Base-by-base conservation (phyloP, 2,329 filamentous ascomycete species). In the Calonectria honghensis region DNA sequence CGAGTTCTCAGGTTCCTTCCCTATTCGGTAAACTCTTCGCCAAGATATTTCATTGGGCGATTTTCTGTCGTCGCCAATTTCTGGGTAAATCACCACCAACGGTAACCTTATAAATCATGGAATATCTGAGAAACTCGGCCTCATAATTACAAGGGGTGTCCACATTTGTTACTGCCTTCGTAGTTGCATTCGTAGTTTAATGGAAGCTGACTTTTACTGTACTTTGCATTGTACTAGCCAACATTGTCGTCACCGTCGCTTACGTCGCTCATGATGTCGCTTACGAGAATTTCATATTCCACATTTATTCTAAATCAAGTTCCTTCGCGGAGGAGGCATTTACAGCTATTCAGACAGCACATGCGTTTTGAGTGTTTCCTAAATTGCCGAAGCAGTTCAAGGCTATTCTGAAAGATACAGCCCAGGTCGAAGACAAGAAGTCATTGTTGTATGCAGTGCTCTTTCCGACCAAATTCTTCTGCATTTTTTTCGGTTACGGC, bases 21-120 rank as follows among this genome's bases (percentile, higher is more conserved):
- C 24, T 24, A 81, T 87, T 2, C 79, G 81, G n/a, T 81, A 82
- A 29, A 83, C 82, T 1, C 81, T 87, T 2, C 82, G 89, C 2
- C 89, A 92, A 77, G 90, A 91, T 69, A 86, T 92, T 3, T 86
- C 87, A 75, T 90, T 89, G 78, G 92, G 91, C 74, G 91, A 92
- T 78, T 81, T 83, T 24, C 82, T 84, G 4, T 84, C 84, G 6
- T 86, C 86, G 0, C 89, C 87, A 4, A 81, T 88, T 11, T 85
- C 88, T 0, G 84, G 85, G 2, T 86, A 88, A 71, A 85, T 90
- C 70, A 89, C 88, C 1, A 88, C 87, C 18, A 89, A 89, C 73
- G 86, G 84, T 41, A 88, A 88, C 50, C 82, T 85, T 18, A 84
- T 89, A 77, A 86, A 86, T 75, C 82, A 83, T 39, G 87, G 87